Base-by-base conservation (phyloP, 495 filamentous ascomycete genomes). In the Aspergillus cavernicola region DNA sequence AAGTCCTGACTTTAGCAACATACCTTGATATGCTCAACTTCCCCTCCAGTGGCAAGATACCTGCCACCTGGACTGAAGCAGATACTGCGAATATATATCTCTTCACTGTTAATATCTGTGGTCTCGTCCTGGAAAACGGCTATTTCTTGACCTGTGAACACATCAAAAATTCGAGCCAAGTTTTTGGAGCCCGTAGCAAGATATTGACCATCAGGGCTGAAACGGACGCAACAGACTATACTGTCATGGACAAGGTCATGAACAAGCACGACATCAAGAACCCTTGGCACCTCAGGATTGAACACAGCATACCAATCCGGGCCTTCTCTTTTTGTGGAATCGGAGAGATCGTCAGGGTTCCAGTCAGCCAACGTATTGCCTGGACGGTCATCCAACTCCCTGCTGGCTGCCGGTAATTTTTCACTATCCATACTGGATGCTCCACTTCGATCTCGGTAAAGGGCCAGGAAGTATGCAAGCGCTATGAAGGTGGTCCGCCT, bases 151-250 rank as follows among this genome's bases (percentile, higher is more conserved):
- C 90, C 90, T 8, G 80, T 85, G 41, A 71, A 72, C 29, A 95
- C 90, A 56, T 95, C 90, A 67, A 91, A 95, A 56, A 95, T 95
- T 63, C 92, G 89, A 24, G 90, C 90, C 3, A 87, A 91, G 55
- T 87, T 76, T 65, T 95, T 95, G 71, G 90, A 93, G 22, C 90
- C 90, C 3, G 90, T 95, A 9, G 90, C 90, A 44, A 95, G 84
- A 62, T 88, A 92, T 65, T 89, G 89, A 58, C 90, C 90, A 62
- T 95, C 90, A 42, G 84, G 80, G 64, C 90, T 95, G 70, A 95
- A 95, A 45, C 90, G 76, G 16, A 95, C 90, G 67, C 90, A 95
- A 76, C 89, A 93, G 3, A 95, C 90, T 35, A 93, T 89, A 55
- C 88, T 93, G 58, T 95, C 88, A 59, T 95, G 90, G 50, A 80